Conservation (phyloP, 352 stramenopile species). For the Phytophthora kernoviae region DNA sequence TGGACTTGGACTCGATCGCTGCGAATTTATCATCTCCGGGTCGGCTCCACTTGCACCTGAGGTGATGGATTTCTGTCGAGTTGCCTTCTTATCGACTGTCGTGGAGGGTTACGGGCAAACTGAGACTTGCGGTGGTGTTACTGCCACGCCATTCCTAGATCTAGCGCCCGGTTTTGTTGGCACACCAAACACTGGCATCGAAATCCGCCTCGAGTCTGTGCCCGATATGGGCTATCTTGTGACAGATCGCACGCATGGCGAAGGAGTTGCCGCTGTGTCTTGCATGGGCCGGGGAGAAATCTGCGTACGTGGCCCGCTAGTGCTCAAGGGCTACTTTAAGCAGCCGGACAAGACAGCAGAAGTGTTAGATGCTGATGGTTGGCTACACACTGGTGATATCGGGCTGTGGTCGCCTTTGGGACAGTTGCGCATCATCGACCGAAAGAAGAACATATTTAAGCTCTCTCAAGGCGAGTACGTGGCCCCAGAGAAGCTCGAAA, state of each 20-base stretch:
- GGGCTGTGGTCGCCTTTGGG: conserved; percentile 94
- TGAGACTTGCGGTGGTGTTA: conserved; percentile 91
- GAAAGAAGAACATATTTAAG: conserved; percentile 96
- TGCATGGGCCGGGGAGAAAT: conserved; percentile 70
- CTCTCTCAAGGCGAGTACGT: conserved; percentile 96
- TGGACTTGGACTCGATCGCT: conserved; percentile 84
- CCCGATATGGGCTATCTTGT: conserved; percentile 97
- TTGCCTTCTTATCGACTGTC: conserved; percentile 87
- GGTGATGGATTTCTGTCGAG: conserved; percentile 95
- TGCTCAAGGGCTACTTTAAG: conserved; percentile 96
- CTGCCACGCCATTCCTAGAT: conserved; percentile 52
- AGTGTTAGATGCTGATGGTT: conserved; percentile 92
- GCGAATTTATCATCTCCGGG: conserved; percentile 93
- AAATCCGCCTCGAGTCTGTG: conserved; percentile 96
- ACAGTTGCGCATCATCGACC: conserved; percentile 90
- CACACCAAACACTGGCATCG: conserved; percentile 75
- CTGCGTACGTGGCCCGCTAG: conserved; percentile 75
- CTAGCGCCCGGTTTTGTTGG: conserved; percentile 90
- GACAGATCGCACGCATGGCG: conserved; percentile 64
- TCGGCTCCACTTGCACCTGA: conserved; percentile 93
- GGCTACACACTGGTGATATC: conserved; percentile 97
- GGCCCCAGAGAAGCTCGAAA: conserved; percentile 97
- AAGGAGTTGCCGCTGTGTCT: conserved; percentile 27
- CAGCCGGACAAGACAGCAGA: conserved; percentile 92
- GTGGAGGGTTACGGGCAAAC: conserved; percentile 97